phyloP scores from a whole-genome alignment of 1,139 yeast genomes.

The Lodderomyces elongisporus region DNA sequence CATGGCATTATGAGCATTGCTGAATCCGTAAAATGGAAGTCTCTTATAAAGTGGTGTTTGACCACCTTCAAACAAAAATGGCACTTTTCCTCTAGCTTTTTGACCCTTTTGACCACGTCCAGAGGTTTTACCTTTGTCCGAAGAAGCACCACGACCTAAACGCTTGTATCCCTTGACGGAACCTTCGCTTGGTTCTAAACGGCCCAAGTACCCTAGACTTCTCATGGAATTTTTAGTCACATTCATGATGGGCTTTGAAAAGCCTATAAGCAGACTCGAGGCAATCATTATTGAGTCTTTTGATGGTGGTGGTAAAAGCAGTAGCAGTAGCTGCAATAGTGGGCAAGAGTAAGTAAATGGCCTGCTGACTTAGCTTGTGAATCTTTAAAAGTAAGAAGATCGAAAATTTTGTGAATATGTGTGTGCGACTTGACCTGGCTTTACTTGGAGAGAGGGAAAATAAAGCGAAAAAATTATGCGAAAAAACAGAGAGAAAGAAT shows the following conservation, averaged over 20 bases:
- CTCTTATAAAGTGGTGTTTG: slow-evolving; percentile 90
- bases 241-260: too few species aligned
- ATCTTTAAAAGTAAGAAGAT: too few species aligned
- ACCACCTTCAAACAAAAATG: slow-evolving; percentile 97
- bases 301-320: too few species aligned
- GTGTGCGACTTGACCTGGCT: too few species aligned
- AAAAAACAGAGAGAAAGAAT: too few species aligned
- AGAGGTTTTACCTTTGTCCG: slow-evolving; percentile 89
- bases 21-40: slow-evolving; percentile 89
- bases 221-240: neutral
- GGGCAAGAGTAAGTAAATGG: neutral
- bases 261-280: too few species aligned
- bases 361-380: too few species aligned
- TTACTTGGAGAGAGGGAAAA: too few species aligned
- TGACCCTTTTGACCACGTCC: slow-evolving; percentile 99
- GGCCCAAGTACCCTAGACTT: slow-evolving; percentile 23
- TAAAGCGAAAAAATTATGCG: too few species aligned
- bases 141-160: slow-evolving; percentile 95
- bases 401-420: too few species aligned
- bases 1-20: slow-evolving; percentile 45
- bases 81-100: slow-evolving; percentile 88
- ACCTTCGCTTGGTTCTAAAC: slow-evolving; percentile 37
- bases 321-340: too few species aligned
- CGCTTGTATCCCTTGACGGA: slow-evolving; percentile 51
- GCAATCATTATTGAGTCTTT: too few species aligned